A percentile compares a stretch with the other conserved stretches of the same genome.
Conservation (phyloP, 148 eudicot species). For the Fagopyrum esculentum region DNA sequence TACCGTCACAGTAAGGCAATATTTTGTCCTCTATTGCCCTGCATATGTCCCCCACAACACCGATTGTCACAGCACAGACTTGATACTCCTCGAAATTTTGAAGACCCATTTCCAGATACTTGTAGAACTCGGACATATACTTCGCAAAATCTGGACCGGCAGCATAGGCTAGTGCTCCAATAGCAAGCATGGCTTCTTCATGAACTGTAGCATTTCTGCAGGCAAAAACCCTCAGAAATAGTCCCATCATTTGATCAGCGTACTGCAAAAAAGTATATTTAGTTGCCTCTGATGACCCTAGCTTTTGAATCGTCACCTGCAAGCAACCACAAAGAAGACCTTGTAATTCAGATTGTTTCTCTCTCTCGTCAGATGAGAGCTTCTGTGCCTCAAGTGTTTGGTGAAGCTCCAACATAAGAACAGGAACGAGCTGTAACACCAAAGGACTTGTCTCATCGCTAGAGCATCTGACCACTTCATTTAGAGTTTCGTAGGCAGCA, state of each 20-base stretch:
- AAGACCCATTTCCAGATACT: slow-evolving; percentile 90
- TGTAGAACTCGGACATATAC: slow-evolving; percentile 78
- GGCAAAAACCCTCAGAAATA: slow-evolving; percentile 74
- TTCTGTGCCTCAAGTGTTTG: slow-evolving; percentile 72
- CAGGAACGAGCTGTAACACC: slow-evolving; percentile 71
- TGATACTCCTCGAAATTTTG: slow-evolving; percentile 92
- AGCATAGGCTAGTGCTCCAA: slow-evolving; percentile 89
- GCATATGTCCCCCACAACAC: slow-evolving; percentile 91
- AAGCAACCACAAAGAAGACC: slow-evolving; percentile 95
- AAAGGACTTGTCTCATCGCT: slow-evolving; percentile 84
- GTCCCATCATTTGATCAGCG: slow-evolving; percentile 81
- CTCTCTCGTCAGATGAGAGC: slow-evolving; percentile 54
- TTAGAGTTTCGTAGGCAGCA: slow-evolving; percentile 89
- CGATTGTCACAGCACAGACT: slow-evolving; percentile 93
- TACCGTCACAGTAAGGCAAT: slow-evolving; percentile 88
- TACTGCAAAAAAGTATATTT: slow-evolving; percentile 62
- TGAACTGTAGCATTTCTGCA: slow-evolving; percentile 85
- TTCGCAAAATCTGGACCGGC: slow-evolving; percentile 66
- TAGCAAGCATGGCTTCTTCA: slow-evolving; percentile 93
- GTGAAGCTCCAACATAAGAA: slow-evolving; percentile 90
- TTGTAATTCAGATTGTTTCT: slow-evolving; percentile 79
- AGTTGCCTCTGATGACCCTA: slow-evolving; percentile 59
- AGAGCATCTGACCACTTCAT: slow-evolving; percentile 92
- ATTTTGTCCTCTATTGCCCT: slow-evolving; percentile 84
- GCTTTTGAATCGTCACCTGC: slow-evolving; percentile 88